A percentile compares a stretch with the other conserved stretches of the same genome.
Evolutionary conservation across 495 filamentous ascomycete species (phyloP).

Genomic region (Tuber umbilicatum): DNA sequence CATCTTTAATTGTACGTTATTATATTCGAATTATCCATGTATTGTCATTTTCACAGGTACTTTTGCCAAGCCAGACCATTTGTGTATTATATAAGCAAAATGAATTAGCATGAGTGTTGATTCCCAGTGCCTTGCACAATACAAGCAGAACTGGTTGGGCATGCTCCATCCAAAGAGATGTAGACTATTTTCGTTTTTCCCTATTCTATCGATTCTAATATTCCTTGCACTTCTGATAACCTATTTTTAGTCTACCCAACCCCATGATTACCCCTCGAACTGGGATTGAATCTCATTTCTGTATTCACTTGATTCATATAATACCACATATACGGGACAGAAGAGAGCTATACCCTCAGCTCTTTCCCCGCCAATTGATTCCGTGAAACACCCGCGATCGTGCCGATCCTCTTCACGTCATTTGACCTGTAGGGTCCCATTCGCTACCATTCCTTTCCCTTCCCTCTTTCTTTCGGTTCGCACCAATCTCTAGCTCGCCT

Average conservation of each 20-base stretch:
- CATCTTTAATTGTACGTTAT: too few species aligned
- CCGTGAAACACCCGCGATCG: neutral
- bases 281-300: neutral
- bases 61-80: neutral
- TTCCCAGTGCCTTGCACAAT: too few species aligned
- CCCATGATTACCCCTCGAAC: neutral
- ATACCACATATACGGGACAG: neutral
- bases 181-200: neutral
- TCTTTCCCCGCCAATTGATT: neutral
- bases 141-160: too few species aligned
- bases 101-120: too few species aligned
- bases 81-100: neutral
- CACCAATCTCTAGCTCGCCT: neutral
- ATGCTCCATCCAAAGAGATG: too few species aligned
- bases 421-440: neutral
- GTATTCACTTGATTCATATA: neutral
- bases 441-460: neutral
- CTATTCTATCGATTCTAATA: neutral
- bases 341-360: neutral
- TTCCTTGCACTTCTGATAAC: neutral
- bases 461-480: neutral
- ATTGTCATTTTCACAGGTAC: too few species aligned
- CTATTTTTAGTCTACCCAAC: neutral
- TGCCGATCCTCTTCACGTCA: neutral
- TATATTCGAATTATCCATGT: too few species aligned